These are phyloP conservation scores for Leptographium galeiforme DNA, from an alignment of 2,329 filamentous ascomycete genomes.

Conservation along the genomic window DNA sequence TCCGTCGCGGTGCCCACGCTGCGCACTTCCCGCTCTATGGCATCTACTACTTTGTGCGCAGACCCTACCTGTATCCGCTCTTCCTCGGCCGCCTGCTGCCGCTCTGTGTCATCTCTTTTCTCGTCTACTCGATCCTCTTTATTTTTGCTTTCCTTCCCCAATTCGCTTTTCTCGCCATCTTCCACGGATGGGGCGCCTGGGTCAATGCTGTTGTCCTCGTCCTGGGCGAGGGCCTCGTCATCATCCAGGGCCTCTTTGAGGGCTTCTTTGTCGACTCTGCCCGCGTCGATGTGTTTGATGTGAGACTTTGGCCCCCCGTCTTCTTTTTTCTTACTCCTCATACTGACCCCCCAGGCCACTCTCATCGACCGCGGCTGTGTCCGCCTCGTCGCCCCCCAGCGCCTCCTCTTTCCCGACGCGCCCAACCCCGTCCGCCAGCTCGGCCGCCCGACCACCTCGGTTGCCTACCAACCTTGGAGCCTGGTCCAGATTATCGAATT, in stretches of 20 bases:
- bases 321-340: neutral
- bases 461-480: slow-evolving; percentile 79
- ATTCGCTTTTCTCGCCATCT: slow-evolving; percentile 76
- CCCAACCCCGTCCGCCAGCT: slow-evolving; percentile 65
- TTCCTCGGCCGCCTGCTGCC: slow-evolving; percentile 68
- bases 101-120: slow-evolving; percentile 64
- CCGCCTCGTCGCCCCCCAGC: slow-evolving; percentile 52
- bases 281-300: slow-evolving; percentile 73
- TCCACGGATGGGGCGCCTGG: slow-evolving; percentile 82
- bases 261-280: slow-evolving; percentile 72
- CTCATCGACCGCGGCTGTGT: slow-evolving; percentile 61
- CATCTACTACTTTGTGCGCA: slow-evolving; percentile 66
- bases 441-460: slow-evolving; percentile 63
- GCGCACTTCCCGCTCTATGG: slow-evolving; percentile 52
- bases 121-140: slow-evolving; percentile 79
- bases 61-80: slow-evolving; percentile 71
- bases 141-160: slow-evolving; percentile 80
- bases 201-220: slow-evolving; percentile 77
- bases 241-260: slow-evolving; percentile 58
- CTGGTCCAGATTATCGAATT: slow-evolving; percentile 84
- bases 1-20: slow-evolving; percentile 16
- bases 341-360: slow-evolving; percentile 35
- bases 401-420: slow-evolving; percentile 53
- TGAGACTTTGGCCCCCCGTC: slow-evolving; percentile 19
- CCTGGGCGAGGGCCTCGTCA: slow-evolving; percentile 66